A percentile compares a stretch with the other conserved stretches of the same genome.
These are phyloP conservation scores for Aspergillus nomiae DNA, from an alignment of 2,329 filamentous ascomycete species.

Conservation along the genomic window DNA sequence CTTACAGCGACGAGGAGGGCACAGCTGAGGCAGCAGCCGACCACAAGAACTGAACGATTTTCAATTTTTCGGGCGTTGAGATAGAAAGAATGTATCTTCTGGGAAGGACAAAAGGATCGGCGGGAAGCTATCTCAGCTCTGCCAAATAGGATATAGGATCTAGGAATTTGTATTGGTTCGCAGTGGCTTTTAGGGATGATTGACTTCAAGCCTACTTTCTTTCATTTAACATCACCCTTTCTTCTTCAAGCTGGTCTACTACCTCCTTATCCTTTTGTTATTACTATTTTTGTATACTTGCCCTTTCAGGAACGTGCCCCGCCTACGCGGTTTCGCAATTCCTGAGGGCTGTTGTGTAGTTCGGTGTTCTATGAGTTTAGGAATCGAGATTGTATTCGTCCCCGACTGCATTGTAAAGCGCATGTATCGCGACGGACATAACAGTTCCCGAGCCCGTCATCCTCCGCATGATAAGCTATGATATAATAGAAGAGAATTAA, in stretches of 20 bases:
- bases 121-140: neutral
- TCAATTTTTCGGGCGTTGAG: neutral
- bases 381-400: neutral
- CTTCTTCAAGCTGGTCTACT: neutral
- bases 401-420: neutral
- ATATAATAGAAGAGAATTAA: neutral
- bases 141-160: slow-evolving; percentile 7
- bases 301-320: neutral
- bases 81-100: neutral
- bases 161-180: slow-evolving; percentile 5
- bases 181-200: slow-evolving; percentile 1
- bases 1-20: slow-evolving; percentile 37
- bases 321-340: neutral
- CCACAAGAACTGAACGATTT: slow-evolving; percentile 34
- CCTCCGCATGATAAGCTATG: neutral
- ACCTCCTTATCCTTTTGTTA: neutral
- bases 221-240: neutral
- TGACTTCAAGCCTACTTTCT: neutral
- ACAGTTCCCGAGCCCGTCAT: neutral
- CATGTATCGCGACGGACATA: neutral
- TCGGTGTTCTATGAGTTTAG: neutral
- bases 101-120: neutral
- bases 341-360: neutral
- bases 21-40: slow-evolving; percentile 26
- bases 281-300: neutral